Percentiles rank a stretch among this genome's conserved stretches.
Evolutionary conservation across 2,329 filamentous ascomycete species (phyloP).

Genomic region (Alternaria sp.): DNA sequence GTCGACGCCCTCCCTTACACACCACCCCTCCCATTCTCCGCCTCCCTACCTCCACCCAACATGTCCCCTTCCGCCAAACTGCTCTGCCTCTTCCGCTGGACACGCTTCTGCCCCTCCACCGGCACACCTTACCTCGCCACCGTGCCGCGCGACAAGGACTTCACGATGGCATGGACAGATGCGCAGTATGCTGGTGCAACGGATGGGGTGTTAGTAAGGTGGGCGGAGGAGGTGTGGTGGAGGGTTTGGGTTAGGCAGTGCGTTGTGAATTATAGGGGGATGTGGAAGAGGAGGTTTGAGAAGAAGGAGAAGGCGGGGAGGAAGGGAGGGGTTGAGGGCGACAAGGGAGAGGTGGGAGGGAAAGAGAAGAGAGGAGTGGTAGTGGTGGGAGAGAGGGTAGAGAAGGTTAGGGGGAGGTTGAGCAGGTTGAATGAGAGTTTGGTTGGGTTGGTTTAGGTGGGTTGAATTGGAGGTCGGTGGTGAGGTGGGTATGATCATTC

Average conservation of each 20-base stretch:
- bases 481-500: too few relatives aligned
- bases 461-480: neutral
- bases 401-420: neutral
- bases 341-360: too few relatives aligned
- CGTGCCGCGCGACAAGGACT: conserved; percentile 27
- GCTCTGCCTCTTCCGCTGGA: conserved; percentile 37
- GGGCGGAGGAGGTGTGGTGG: conserved; percentile 33
- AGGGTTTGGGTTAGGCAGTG: conserved; percentile 31
- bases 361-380: too few relatives aligned
- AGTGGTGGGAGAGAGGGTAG: neutral
- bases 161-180: conserved; percentile 29
- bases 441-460: neutral
- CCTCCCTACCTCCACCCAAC: conserved; percentile 19
- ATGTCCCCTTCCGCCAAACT: conserved; percentile 32
- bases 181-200: conserved; percentile 11
- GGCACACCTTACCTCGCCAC: conserved; percentile 17
- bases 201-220: conserved; percentile 20
- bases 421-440: neutral
- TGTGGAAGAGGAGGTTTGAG: conserved; percentile 30
- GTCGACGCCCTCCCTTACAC: conserved; percentile 12
- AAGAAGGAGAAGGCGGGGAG: conserved; percentile 24
- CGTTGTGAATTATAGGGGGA: conserved; percentile 27
- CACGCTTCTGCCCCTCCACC: conserved; percentile 20
- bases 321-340: neutral
- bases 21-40: conserved; percentile 14